Percentiles rank a stretch among this genome's conserved stretches.
Evolutionary conservation across 768 basidiomycete genomes (phyloP).

Genomic region (Leccinum fibrillosum): DNA sequence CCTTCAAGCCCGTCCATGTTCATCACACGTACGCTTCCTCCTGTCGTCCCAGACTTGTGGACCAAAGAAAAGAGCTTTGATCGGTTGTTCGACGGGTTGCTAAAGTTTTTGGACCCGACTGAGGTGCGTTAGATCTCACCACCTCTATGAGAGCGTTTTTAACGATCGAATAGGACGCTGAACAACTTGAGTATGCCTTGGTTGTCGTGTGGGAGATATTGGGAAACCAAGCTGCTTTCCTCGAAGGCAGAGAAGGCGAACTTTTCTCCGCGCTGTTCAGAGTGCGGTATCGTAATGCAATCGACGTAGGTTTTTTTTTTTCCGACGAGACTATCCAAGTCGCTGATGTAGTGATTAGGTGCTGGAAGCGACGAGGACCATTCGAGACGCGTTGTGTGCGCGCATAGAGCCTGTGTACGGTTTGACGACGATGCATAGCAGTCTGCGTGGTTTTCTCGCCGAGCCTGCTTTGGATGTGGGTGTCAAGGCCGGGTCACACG

Average conservation of each 20-base stretch:
- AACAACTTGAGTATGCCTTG: conserved; percentile 72
- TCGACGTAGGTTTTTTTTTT: conserved; percentile 49
- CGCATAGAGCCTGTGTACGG: conserved; percentile 83
- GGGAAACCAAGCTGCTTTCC: conserved; percentile 63
- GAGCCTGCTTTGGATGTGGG: conserved; percentile 50
- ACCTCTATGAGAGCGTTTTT: neutral
- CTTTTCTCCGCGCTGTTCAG: conserved; percentile 68
- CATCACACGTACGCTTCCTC: conserved; percentile 34
- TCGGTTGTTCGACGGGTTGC: conserved; percentile 60
- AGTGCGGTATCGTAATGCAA: conserved; percentile 69
- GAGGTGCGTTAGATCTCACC: conserved; percentile 45
- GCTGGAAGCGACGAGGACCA: conserved; percentile 76
- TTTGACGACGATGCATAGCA: conserved; percentile 76
- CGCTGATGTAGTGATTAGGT: conserved; percentile 45
- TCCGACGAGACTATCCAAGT: neutral
- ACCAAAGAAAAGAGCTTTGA: conserved; percentile 68
- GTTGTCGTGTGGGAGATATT: conserved; percentile 84
- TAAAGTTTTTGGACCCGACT: conserved; percentile 55
- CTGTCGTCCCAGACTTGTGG: conserved; percentile 64
- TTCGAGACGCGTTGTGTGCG: conserved; percentile 58
- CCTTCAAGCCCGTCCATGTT: conserved; percentile 61
- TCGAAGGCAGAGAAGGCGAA: conserved; percentile 80
- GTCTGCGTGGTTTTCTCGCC: conserved; percentile 59
- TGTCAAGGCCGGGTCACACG: conserved; percentile 63
- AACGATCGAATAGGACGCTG: conserved; percentile 46